Conservation (phyloP, 768 basidiomycete genomes). For the Boletus sensibilis region DNA sequence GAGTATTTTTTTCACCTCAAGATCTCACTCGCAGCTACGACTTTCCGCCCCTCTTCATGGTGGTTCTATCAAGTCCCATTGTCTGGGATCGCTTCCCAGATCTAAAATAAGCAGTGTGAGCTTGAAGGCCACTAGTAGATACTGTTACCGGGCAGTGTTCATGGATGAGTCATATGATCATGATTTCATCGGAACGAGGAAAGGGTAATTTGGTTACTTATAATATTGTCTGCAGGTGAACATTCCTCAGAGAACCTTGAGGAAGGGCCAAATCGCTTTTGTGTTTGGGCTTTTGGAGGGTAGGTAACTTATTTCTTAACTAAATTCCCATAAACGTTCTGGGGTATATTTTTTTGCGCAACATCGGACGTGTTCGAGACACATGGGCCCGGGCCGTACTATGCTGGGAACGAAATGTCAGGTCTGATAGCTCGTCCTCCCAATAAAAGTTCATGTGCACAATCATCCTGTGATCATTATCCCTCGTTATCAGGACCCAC, state of each 20-base stretch:
- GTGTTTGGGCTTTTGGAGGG: not conserved
- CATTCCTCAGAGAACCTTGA: not conserved
- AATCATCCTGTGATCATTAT: not conserved
- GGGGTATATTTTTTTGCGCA: not conserved
- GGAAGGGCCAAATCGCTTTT: not conserved
- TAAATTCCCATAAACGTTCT: not conserved
- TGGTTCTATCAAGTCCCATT: not conserved
- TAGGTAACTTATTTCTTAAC: not conserved
- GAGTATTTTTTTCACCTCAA: not conserved
- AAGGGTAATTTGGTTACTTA: not conserved
- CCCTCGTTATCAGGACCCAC: not conserved
- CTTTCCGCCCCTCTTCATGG: no score
- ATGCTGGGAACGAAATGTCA: constrained; percentile 1
- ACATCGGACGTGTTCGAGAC: not conserved
- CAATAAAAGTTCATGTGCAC: not conserved
- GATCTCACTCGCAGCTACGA: not conserved
- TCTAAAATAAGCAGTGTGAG: not conserved
- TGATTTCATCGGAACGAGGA: not conserved
- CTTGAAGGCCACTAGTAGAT: not conserved
- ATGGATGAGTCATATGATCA: no score
- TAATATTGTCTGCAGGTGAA: not conserved
- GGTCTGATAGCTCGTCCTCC: not conserved
- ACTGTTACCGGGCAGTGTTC: not conserved
- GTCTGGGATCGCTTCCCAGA: not conserved
- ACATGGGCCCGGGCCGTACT: not conserved